phyloP scores from a whole-genome alignment of 495 filamentous ascomycete species.

The Amniculicola lignicola region DNA sequence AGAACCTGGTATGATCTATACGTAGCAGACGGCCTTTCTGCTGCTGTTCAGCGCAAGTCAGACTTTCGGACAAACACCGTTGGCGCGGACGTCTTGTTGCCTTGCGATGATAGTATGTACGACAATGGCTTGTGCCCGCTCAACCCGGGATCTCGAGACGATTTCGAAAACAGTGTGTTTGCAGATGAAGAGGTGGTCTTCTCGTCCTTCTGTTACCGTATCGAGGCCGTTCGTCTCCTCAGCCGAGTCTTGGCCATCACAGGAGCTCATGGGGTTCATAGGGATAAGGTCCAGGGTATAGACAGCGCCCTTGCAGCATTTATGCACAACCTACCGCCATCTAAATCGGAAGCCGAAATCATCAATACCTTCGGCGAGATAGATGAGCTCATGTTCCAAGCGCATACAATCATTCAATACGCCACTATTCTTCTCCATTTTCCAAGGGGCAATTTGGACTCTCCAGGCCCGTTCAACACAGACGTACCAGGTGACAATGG shows the following conservation, averaged over 20 bases:
- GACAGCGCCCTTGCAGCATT: slow-evolving; percentile 6
- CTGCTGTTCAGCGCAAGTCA: slow-evolving; percentile 3
- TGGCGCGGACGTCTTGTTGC: slow-evolving; percentile 1
- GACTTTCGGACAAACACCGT: slow-evolving; percentile 2
- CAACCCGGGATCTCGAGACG: not conserved
- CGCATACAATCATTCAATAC: not conserved
- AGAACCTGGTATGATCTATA: slow-evolving; percentile 15
- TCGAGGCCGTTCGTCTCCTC: slow-evolving; percentile 4
- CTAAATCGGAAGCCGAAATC: slow-evolving; percentile 3
- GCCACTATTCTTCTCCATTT: slow-evolving; percentile 7
- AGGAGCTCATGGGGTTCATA: slow-evolving; percentile 3
- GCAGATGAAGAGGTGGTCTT: slow-evolving; percentile 1
- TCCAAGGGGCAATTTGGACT: not conserved
- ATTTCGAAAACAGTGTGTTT: slow-evolving; percentile 3
- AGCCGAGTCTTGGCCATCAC: slow-evolving; percentile 5
- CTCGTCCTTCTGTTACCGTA: slow-evolving; percentile 8
- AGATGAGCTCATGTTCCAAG: slow-evolving; percentile 7
- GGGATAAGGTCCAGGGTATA: slow-evolving; percentile 1
- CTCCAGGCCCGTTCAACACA: not conserved
- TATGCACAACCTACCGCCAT: not conserved
- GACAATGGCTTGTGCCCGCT: not conserved
- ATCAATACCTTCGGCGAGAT: slow-evolving; percentile 3
- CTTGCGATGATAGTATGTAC: slow-evolving; percentile 10
- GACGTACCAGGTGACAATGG: slow-evolving; percentile 3
- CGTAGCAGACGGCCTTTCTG: slow-evolving; percentile 2